Base-by-base conservation (phyloP, 106 monocot genomes). In the Triglochin maritima region DNA sequence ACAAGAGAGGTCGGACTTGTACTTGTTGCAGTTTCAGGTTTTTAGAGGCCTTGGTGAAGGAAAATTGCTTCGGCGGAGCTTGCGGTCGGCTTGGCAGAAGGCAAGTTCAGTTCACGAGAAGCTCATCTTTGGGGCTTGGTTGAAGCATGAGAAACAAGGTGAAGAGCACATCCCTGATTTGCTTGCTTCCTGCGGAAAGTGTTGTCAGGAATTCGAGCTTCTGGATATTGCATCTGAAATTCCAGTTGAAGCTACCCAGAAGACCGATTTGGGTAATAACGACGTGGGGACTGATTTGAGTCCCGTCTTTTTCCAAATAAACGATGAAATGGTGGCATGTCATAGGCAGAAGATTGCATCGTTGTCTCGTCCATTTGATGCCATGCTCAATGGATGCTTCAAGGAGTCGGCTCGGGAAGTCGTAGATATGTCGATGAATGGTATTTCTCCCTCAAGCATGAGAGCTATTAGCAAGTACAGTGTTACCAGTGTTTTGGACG, bases 381-480 rank as follows among this genome's bases (percentile, higher is more conserved):
- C 82, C 55, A 98, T 98, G 98, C 98, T 98, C 17, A 86, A 86
- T 73, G 98, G 98, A 11, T 83, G 86, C 60, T 98, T 98, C 79
- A 82, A 86, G 0, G 98, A 92, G 56, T 92, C 98, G 3, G 49
- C 56, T 68, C 88, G 84, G 11, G 82, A 92, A 59, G 78, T 88
- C 9, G 89, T 98, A 48, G 86, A 92, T 64, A 72, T 98, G 70
- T 92, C 98, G 4, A 80, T 84, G 77, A 98, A 98, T 84, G 83
- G 80, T 4, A 92, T 98, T 44, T 92, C 91, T 10, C 71, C 86
- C 13, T 41, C 59, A 56, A 84, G 86, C 14, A 92, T 98, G 98
- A 81, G 74, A 54, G 85, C 80, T 17, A 66, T 92, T 11, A 63
- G 78, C 51, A 75, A 82, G 44, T 98, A 84, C 77, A 86, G 84